Evolutionary conservation across 768 basidiomycete species (phyloP).

Genomic region (Mycena polygramma): DNA sequence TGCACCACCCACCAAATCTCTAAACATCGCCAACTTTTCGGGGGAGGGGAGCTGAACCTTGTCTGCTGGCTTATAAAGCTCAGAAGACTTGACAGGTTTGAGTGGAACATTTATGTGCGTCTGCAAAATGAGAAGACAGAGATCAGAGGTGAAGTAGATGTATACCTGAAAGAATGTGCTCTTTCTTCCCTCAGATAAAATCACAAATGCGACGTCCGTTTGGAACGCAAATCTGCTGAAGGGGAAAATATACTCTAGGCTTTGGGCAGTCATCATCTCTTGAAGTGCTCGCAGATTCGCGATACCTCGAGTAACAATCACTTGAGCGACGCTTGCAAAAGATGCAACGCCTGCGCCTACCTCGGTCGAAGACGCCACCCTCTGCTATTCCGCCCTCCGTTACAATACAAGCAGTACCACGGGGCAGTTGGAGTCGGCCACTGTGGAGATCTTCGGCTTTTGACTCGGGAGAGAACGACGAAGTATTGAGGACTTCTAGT

Average conservation of each 20-base stretch:
- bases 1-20: slow-evolving; percentile 72
- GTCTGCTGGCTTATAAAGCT: slow-evolving; percentile 65
- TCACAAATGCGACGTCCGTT: slow-evolving; percentile 78
- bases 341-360: slow-evolving; percentile 46
- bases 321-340: neutral
- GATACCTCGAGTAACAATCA: slow-evolving; percentile 58
- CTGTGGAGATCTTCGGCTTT: slow-evolving; percentile 80
- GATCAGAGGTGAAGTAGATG: slow-evolving; percentile 15
- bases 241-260: slow-evolving; percentile 81
- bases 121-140: slow-evolving; percentile 49
- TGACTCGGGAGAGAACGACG: slow-evolving; percentile 72
- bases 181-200: slow-evolving; percentile 73
- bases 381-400: slow-evolving; percentile 78
- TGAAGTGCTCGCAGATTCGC: slow-evolving; percentile 74
- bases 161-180: slow-evolving; percentile 80
- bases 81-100: slow-evolving; percentile 41
- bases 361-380: slow-evolving; percentile 71
- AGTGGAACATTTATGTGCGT: slow-evolving; percentile 71
- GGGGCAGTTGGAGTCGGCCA: slow-evolving; percentile 80
- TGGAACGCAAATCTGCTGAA: slow-evolving; percentile 80
- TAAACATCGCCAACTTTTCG: slow-evolving; percentile 66
- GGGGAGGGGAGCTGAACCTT: slow-evolving; percentile 59
- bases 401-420: slow-evolving; percentile 69
- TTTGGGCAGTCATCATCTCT: slow-evolving; percentile 73
- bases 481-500: slow-evolving; percentile 70